phyloP scores from a whole-genome alignment of 192 early-diverging fungal genomes.

The Entophlyctis helioformis region DNA sequence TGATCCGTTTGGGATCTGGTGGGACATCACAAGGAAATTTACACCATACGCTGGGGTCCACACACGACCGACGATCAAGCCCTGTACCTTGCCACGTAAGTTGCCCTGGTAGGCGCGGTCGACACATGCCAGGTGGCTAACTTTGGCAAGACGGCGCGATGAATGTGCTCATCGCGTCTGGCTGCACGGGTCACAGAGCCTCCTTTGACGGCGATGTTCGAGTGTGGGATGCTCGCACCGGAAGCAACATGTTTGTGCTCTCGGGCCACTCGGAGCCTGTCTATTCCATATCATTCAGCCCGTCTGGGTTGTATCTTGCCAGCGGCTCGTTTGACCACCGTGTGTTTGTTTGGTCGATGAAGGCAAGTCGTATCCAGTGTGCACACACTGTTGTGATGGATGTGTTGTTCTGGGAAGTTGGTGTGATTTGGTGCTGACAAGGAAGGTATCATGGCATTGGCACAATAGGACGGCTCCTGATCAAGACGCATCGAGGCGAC shows the following conservation, averaged over 20 bases:
- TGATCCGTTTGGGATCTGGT: constrained; percentile 36
- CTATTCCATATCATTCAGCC: constrained; percentile 10
- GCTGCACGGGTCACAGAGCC: constrained; percentile 12
- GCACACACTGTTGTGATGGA: too few species aligned
- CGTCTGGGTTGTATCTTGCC: constrained; percentile 5
- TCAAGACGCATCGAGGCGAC: constrained; percentile 4
- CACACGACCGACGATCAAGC: constrained; percentile 21
- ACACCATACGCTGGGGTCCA: constrained; percentile 77
- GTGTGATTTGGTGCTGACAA: too few species aligned
- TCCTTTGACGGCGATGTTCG: constrained; percentile 74
- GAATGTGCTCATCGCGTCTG: background rate
- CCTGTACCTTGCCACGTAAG: too few species aligned
- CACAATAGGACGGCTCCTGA: constrained; percentile 9
- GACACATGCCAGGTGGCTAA: too few species aligned
- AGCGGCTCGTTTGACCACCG: constrained; percentile 10
- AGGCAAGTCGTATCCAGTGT: too few species aligned
- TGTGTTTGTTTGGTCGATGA: constrained; percentile 11
- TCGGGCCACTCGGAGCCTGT: constrained; percentile 5
- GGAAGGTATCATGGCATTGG: too few species aligned
- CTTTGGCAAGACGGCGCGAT: too few species aligned
- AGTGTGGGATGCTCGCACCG: constrained; percentile 61
- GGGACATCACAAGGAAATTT: constrained; percentile 68
- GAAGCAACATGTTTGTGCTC: constrained; percentile 3
- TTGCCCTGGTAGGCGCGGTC: too few species aligned
- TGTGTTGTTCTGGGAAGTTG: too few species aligned